Evolutionary conservation across 352 stramenopile genomes (phyloP).

Genomic region (Phytophthora sojae): DNA sequence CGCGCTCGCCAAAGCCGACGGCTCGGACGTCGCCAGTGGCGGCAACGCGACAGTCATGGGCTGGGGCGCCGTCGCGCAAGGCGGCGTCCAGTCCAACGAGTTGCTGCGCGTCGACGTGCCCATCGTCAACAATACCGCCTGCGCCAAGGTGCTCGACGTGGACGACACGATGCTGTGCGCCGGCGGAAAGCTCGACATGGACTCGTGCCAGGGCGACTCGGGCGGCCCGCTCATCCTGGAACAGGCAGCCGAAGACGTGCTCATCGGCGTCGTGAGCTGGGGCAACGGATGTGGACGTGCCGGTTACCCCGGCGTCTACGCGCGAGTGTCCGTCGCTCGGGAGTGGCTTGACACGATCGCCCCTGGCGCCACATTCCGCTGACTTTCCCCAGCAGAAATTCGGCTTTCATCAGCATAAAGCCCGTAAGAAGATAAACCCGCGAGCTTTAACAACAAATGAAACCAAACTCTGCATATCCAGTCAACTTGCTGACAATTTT

Average conservation of each 20-base stretch:
- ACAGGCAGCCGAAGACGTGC: constrained; percentile 36
- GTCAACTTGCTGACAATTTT: too few species aligned
- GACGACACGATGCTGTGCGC: constrained; percentile 69
- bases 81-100: constrained; percentile 33
- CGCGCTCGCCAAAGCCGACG: constrained; percentile 36
- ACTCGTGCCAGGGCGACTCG: constrained; percentile 75
- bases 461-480: too few species aligned
- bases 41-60: constrained; percentile 53
- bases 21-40: constrained; percentile 26
- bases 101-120: constrained; percentile 53
- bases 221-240: constrained; percentile 52
- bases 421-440: too few species aligned
- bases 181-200: constrained; percentile 46
- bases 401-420: too few species aligned
- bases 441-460: too few species aligned
- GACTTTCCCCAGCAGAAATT: neutral
- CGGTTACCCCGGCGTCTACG: constrained; percentile 60
- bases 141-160: constrained; percentile 41
- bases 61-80: constrained; percentile 41
- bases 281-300: constrained; percentile 55
- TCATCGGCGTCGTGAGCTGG: constrained; percentile 70
- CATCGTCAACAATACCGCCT: constrained; percentile 54
- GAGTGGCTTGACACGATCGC: constrained; percentile 40
- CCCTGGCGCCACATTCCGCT: constrained; percentile 22
- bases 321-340: constrained; percentile 44